These are phyloP conservation scores for Ascochyta lentis DNA, from an alignment of 2,329 filamentous ascomycete genomes.

Conservation along the genomic window DNA sequence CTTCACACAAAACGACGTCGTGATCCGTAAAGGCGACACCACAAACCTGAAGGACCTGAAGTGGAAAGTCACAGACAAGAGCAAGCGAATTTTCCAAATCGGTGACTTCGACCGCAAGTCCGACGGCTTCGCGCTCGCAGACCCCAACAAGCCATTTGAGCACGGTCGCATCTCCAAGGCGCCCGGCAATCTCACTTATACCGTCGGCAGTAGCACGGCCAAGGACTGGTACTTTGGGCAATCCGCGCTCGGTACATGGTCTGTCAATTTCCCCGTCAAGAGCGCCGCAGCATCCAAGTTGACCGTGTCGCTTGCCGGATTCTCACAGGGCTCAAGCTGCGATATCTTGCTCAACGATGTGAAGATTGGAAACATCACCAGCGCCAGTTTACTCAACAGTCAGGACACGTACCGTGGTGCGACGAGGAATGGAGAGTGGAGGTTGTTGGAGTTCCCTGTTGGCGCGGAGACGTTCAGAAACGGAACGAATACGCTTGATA, in stretches of 20 bases:
- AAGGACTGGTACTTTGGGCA: slow-evolving; percentile 60
- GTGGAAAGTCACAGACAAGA: slow-evolving; percentile 50
- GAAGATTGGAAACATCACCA: slow-evolving; percentile 52
- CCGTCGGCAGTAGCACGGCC: slow-evolving; percentile 44
- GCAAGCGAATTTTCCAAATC: slow-evolving; percentile 57
- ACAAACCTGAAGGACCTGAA: slow-evolving; percentile 50
- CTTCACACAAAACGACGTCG: slow-evolving; percentile 52
- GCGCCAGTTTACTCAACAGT: slow-evolving; percentile 49
- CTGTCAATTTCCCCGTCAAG: slow-evolving; percentile 43
- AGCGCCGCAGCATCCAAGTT: slow-evolving; percentile 42
- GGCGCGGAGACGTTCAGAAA: slow-evolving; percentile 35
- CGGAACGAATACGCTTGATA: slow-evolving; percentile 48
- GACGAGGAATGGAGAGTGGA: slow-evolving; percentile 58
- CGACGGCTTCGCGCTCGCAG: slow-evolving; percentile 52
- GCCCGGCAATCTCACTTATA: slow-evolving; percentile 56
- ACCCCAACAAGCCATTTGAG: slow-evolving; percentile 51
- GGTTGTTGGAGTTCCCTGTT: slow-evolving; percentile 53
- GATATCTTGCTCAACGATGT: slow-evolving; percentile 53
- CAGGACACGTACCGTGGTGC: slow-evolving; percentile 58
- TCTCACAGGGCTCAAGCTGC: slow-evolving; percentile 52
- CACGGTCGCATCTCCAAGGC: slow-evolving; percentile 56
- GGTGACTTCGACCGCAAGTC: slow-evolving; percentile 58
- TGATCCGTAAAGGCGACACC: slow-evolving; percentile 43
- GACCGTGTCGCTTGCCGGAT: slow-evolving; percentile 55
- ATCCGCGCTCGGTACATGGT: slow-evolving; percentile 45